Conservation (phyloP, 2,329 filamentous ascomycete species). For the Colletotrichum sp. region DNA sequence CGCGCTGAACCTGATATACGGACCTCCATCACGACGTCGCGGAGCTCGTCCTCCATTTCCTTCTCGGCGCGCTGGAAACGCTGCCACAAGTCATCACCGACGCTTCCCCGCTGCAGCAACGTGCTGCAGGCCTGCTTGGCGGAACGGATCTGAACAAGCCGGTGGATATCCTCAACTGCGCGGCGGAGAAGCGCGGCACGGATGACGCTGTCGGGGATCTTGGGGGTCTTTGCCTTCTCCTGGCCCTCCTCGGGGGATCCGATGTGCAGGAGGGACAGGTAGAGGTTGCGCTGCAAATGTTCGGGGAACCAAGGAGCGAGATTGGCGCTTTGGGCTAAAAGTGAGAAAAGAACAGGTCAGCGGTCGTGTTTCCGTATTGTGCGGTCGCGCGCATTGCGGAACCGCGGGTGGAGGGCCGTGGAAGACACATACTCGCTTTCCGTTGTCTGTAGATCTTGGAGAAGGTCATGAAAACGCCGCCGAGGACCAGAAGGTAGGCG, state of each 20-base stretch:
- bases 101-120: constrained; percentile 86
- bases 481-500: constrained; percentile 86
- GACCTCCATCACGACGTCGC: constrained; percentile 93
- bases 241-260: constrained; percentile 63
- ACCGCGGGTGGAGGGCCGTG: not conserved
- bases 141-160: constrained; percentile 86
- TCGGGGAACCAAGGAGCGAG: constrained; percentile 94
- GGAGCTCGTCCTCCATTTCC: constrained; percentile 95
- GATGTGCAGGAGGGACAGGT: constrained; percentile 89
- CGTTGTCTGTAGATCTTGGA: constrained; percentile 92
- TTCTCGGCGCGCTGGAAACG: constrained; percentile 91
- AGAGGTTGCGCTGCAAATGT: constrained; percentile 92
- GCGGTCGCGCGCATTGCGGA: not conserved
- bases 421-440: constrained; percentile 71
- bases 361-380: not conserved
- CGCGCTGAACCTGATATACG: constrained; percentile 24
- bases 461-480: constrained; percentile 90
- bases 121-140: constrained; percentile 87
- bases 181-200: constrained; percentile 88
- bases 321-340: constrained; percentile 75
- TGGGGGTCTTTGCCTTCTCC: constrained; percentile 74
- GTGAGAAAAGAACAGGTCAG: constrained; percentile 16
- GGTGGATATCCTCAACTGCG: constrained; percentile 90
- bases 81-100: constrained; percentile 96
- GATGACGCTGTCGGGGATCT: constrained; percentile 82